Evolutionary conservation across 441 rosid genomes (phyloP).

Genomic region (Syzygium syzygioides): DNA sequence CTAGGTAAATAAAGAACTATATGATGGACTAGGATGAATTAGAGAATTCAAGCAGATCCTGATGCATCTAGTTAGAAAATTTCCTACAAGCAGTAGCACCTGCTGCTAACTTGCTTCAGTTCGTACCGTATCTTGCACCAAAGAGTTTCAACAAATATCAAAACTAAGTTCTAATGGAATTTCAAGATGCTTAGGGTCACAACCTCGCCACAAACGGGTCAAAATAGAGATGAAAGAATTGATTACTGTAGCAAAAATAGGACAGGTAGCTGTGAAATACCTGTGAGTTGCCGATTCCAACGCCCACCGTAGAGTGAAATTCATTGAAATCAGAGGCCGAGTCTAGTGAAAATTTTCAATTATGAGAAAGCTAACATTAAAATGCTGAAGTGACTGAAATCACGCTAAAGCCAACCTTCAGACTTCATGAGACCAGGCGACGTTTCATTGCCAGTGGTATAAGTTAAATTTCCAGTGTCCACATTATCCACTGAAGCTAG

Average conservation of each 20-base stretch:
- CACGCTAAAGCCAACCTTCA: conserved; percentile 20
- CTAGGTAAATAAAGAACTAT: neutral
- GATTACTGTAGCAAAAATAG: neutral
- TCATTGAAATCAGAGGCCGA: neutral
- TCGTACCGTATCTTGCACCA: neutral
- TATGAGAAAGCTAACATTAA: neutral
- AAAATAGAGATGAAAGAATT: neutral
- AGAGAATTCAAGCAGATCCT: too few relatives aligned
- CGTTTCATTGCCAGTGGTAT: neutral
- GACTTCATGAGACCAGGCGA: conserved; percentile 1
- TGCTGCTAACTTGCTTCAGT: neutral
- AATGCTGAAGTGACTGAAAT: neutral
- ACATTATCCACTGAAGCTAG: conserved; percentile 10
- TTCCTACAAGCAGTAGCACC: neutral
- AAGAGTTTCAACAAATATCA: neutral
- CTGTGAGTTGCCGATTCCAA: neutral
- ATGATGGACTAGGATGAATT: neutral
- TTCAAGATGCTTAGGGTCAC: neutral
- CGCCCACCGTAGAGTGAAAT: neutral
- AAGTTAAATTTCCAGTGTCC: neutral
- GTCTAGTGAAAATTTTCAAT: conserved; percentile 19
- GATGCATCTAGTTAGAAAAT: too few relatives aligned
- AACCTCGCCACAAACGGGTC: neutral
- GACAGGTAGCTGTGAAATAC: neutral
- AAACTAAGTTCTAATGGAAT: neutral